A percentile compares a stretch with the other conserved stretches of the same genome.
phyloP scores from a whole-genome alignment of 805 yeast genomes.

The Teunomyces kruisii region DNA sequence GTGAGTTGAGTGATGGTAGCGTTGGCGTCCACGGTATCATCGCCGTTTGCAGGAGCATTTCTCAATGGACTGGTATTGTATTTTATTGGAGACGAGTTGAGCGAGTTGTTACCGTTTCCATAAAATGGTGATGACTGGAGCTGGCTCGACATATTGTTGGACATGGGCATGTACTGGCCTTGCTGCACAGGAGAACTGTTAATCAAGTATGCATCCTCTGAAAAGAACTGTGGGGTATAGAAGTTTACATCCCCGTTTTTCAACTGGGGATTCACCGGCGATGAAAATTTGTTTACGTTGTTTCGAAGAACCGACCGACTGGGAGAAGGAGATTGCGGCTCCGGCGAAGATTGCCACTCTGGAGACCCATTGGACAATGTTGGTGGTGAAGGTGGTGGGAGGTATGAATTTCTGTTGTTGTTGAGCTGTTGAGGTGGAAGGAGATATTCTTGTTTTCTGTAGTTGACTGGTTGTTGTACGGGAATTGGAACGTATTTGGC shows the following conservation, averaged over 20 bases:
- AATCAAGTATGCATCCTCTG: slow-evolving; percentile 21
- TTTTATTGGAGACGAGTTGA: slow-evolving; percentile 34
- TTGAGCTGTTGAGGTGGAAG: slow-evolving; percentile 4
- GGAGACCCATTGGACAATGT: slow-evolving; percentile 35
- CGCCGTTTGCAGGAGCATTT: slow-evolving; percentile 21
- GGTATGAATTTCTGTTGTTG: slow-evolving; percentile 21
- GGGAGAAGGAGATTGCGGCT: slow-evolving; percentile 34
- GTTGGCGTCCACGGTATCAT: slow-evolving; percentile 39
- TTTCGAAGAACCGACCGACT: slow-evolving; percentile 5
- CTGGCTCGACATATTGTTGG: slow-evolving; percentile 8
- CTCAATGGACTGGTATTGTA: slow-evolving; percentile 22
- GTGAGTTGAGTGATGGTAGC: slow-evolving; percentile 42
- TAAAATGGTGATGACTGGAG: slow-evolving; percentile 25
- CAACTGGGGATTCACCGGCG: slow-evolving; percentile 26
- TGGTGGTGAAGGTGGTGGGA: slow-evolving; percentile 41
- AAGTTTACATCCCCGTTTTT: slow-evolving; percentile 21
- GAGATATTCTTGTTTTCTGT: slow-evolving; percentile 8
- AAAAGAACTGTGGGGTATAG: slow-evolving; percentile 41
- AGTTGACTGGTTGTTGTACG: slow-evolving; percentile 32
- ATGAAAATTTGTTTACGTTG: slow-evolving; percentile 12
- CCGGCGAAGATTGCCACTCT: slow-evolving; percentile 40
- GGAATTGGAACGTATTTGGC: slow-evolving; percentile 42
- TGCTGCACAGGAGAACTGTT: slow-evolving; percentile 4
- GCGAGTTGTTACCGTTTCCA: slow-evolving; percentile 13
- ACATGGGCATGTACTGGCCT: slow-evolving; percentile 3